Percentiles rank a stretch among this genome's conserved stretches.
Conservation (phyloP, 371 early-diverging fungal genomes). For the Saksenaea vasiformis region DNA sequence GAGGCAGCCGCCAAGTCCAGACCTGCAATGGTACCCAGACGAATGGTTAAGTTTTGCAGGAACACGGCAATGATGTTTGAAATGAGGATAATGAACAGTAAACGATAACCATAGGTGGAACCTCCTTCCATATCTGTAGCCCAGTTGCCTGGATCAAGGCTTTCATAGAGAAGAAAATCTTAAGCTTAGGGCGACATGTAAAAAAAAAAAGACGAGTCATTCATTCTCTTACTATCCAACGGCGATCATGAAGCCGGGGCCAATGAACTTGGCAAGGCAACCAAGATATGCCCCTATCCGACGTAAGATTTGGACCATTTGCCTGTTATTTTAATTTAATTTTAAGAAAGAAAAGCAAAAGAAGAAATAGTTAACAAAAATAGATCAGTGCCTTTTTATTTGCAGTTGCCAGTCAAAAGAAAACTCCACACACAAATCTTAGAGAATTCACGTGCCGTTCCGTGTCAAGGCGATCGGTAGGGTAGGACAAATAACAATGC, state of each 20-base stretch:
- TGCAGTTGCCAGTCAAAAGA: no score
- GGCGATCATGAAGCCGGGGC: constrained; percentile 54
- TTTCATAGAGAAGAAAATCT: background rate
- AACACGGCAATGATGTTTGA: constrained; percentile 78
- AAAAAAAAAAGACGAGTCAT: background rate
- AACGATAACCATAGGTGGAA: constrained; percentile 72
- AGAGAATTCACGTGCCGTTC: no score
- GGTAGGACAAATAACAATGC: no score
- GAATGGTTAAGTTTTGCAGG: constrained; percentile 77
- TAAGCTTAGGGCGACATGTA: background rate
- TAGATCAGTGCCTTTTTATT: background rate
- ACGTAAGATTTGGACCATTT: constrained; percentile 1
- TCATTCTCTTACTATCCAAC: constrained; percentile 45
- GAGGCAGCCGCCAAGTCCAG: constrained; percentile 76
- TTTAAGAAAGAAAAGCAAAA: background rate
- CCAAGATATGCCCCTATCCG: constrained; percentile 16
- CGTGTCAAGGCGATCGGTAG: no score
- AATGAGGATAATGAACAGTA: constrained; percentile 73
- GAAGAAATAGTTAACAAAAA: background rate
- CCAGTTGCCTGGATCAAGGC: constrained; percentile 81
- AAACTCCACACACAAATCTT: no score
- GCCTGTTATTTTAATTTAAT: background rate
- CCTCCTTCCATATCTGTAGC: constrained; percentile 77
- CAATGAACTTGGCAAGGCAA: constrained; percentile 36
- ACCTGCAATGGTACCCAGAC: constrained; percentile 78